Evolutionary conservation across 2,329 filamentous ascomycete genomes (phyloP).

Genomic region (Cordyceps fumosorosea): DNA sequence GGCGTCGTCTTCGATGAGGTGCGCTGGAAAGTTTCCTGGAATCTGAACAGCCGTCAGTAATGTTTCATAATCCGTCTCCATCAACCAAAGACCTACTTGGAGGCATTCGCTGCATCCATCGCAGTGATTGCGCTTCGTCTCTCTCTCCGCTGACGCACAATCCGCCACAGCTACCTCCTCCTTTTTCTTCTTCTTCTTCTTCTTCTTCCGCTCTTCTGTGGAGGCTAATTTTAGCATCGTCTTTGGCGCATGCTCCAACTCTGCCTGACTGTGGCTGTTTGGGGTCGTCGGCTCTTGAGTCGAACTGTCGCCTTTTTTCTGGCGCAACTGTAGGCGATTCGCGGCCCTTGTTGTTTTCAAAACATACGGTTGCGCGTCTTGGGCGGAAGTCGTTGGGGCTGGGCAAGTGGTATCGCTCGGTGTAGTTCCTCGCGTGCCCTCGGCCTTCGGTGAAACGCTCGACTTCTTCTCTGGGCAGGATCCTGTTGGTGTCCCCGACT

Average conservation of each 20-base stretch:
- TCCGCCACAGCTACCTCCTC: no score
- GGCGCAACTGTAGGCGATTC: neutral
- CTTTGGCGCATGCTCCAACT: neutral
- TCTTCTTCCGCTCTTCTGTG: neutral
- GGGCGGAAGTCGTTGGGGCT: neutral
- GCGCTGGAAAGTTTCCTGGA: constrained; percentile 24
- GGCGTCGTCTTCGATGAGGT: constrained; percentile 22
- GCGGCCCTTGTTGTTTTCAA: neutral
- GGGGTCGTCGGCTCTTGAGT: neutral
- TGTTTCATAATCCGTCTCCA: neutral
- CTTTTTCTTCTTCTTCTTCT: neutral
- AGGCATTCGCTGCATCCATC: neutral
- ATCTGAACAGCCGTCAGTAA: constrained; percentile 12
- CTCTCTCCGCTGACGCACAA: neutral
- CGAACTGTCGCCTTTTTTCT: neutral
- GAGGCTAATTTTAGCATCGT: neutral
- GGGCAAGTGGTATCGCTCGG: neutral
- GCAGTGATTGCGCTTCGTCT: neutral
- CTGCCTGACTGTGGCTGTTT: neutral
- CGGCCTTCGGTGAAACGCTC: neutral
- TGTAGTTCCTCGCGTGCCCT: neutral
- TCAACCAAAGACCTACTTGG: neutral
- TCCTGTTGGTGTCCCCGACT: neutral
- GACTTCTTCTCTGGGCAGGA: neutral
- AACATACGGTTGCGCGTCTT: constrained; percentile 1